Percentiles rank a stretch among this genome's conserved stretches.
phyloP scores from a whole-genome alignment of 2,329 filamentous ascomycete species.

The Botrytis porri region DNA sequence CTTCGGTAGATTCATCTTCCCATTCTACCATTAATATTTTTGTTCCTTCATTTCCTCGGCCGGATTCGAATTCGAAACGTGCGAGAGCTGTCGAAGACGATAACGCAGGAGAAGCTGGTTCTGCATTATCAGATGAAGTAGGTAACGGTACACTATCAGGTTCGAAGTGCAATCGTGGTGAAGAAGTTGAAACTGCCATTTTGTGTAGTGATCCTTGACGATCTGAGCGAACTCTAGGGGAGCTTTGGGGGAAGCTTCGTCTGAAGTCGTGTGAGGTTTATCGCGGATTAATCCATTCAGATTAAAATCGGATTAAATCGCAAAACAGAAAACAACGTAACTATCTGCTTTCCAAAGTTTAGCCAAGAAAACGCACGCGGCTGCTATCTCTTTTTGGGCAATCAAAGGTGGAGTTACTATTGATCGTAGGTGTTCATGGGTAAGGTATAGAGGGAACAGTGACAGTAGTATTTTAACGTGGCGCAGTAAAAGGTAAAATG shows the following conservation, averaged over 20 bases:
- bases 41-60: constrained; percentile 75
- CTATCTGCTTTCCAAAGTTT: background rate
- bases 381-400: background rate
- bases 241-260: background rate
- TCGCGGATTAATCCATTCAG: background rate
- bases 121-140: constrained; percentile 33
- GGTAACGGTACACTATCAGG: constrained; percentile 30
- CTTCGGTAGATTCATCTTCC: constrained; percentile 62
- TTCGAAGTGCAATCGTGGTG: constrained; percentile 32
- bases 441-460: background rate
- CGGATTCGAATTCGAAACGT: constrained; percentile 82
- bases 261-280: background rate
- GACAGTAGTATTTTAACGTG: constrained; percentile 11
- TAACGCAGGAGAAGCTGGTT: constrained; percentile 41
- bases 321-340: background rate
- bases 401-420: constrained; percentile 11
- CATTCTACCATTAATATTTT: constrained; percentile 95
- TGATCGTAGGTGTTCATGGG: background rate
- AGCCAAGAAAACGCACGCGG: background rate
- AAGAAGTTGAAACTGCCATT: constrained; percentile 31
- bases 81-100: constrained; percentile 62
- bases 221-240: background rate
- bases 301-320: background rate
- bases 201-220: background rate
- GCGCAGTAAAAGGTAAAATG: constrained; percentile 9